Conservation (phyloP, 148 eudicot genomes). For the Spergularia bocconei region DNA sequence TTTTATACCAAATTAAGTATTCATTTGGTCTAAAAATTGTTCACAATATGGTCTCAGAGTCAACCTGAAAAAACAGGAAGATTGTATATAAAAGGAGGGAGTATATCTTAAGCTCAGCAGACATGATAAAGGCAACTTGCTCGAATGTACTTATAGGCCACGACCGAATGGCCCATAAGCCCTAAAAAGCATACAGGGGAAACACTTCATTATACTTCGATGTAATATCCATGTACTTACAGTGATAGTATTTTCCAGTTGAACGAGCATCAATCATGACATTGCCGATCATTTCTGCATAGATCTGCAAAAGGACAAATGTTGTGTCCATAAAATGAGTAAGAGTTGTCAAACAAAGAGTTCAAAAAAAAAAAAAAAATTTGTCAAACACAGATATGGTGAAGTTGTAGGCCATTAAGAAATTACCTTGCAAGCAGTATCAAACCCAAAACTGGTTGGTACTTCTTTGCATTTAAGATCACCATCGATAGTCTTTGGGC, state of each 20-base stretch:
- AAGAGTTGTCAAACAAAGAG: no score
- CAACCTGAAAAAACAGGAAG: no score
- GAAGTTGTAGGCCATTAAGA: conserved; percentile 2
- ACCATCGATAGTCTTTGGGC: conserved; percentile 99
- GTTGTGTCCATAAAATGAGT: no score
- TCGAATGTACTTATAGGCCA: no score
- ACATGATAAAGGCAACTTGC: no score
- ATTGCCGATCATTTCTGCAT: conserved; percentile 98
- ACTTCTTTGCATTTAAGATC: conserved; percentile 96
- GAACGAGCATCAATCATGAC: conserved; percentile 99
- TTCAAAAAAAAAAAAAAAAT: no score
- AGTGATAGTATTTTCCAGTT: conserved; percentile 98
- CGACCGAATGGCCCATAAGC: background rate
- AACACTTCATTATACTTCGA: background rate
- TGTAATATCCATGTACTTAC: conserved; percentile 46
- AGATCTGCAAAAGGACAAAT: conserved; percentile 54
- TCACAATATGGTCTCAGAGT: no score
- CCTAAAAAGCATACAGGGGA: background rate
- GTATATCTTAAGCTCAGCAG: no score
- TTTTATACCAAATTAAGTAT: no score
- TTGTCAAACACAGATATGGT: conserved; percentile 9
- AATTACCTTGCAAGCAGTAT: conserved; percentile 98
- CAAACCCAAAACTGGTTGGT: conserved; percentile 96
- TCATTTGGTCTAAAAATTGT: no score
- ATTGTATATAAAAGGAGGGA: no score